Base-by-base conservation (phyloP, 805 yeast species). In the Zygoascus biomembranicola region DNA sequence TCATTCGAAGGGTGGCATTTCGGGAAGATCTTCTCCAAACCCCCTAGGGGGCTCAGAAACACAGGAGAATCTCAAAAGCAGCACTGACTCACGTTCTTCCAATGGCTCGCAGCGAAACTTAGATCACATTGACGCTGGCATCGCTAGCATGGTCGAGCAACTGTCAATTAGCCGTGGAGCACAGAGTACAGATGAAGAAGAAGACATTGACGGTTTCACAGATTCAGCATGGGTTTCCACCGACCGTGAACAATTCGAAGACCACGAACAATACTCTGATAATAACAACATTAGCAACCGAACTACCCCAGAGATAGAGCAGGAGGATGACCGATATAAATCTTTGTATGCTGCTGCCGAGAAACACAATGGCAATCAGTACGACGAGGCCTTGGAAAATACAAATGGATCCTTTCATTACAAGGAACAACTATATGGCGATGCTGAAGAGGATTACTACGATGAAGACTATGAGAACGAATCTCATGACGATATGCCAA, bases 401-500 rank as follows among this genome's bases (percentile, higher is more conserved):
- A 35, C 39, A 35, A 11, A 11, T 35, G 39, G 39, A 35, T 23
- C 28, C 6, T 35, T 13, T 35, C 39, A 35, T 35, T 11, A 35
- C 16, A n/a, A 35, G 13, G 16, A 11, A 35, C 39, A 35, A 4
- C 4, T 8, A 13, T 35, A 35, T 35, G 39, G 5, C 14, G 45
- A 11, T 16, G 26, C 16, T 16, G 47, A 44, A 44, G 47, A 44
- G 5, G 32, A 35, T 18, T 32, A 26, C 23, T 35, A 50, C 28
- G 52, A 50, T 18, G 51, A 37, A 16, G 23, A 43, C 28, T 54
- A 50, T 10, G 51, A 53, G 20, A 45, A 32, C 20, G 59, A 54
- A 6, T 32, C 16, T 14, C 28, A 23, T 23, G 43, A 23, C 2
- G 41, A 43, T 20, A 50, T 46, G 48, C 52, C 59, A 2, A 57